Percentiles rank a stretch among this genome's conserved stretches.
phyloP scores from a whole-genome alignment of 495 filamentous ascomycete genomes.

The Lepraria neglecta region DNA sequence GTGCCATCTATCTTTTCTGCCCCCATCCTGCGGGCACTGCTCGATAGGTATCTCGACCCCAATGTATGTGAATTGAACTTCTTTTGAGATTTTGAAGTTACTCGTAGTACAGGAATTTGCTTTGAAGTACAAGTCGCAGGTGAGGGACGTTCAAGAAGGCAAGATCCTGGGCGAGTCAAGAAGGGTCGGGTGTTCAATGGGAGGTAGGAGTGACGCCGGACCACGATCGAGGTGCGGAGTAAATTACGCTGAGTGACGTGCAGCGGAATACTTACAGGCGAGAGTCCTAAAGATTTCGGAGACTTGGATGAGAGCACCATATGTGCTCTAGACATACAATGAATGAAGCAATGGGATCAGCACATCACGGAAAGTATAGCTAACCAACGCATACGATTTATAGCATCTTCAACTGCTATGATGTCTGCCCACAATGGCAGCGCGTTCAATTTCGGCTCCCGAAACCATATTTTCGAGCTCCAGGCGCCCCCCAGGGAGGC shows the following conservation, averaged over 20 bases:
- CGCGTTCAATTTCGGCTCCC: neutral
- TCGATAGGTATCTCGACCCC: slow-evolving; percentile 30
- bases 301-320: slow-evolving; percentile 8
- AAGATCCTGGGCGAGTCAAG: neutral
- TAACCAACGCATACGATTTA: neutral
- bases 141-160: neutral
- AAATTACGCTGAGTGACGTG: neutral
- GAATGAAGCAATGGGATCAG: neutral
- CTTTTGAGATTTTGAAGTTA: neutral
- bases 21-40: slow-evolving; percentile 56
- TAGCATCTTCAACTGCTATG: neutral
- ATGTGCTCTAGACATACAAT: neutral
- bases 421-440: neutral
- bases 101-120: neutral
- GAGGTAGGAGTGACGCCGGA: neutral
- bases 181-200: neutral
- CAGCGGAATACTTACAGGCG: slow-evolving; percentile 2
- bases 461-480: slow-evolving; percentile 1
- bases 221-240: slow-evolving; percentile 1
- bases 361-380: neutral
- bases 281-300: slow-evolving; percentile 11
- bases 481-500: neutral
- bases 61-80: neutral
- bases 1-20: slow-evolving; percentile 93
- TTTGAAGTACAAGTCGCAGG: neutral